phyloP scores from a whole-genome alignment of 1,284 basidiomycete species.

The Peniophora sp. region DNA sequence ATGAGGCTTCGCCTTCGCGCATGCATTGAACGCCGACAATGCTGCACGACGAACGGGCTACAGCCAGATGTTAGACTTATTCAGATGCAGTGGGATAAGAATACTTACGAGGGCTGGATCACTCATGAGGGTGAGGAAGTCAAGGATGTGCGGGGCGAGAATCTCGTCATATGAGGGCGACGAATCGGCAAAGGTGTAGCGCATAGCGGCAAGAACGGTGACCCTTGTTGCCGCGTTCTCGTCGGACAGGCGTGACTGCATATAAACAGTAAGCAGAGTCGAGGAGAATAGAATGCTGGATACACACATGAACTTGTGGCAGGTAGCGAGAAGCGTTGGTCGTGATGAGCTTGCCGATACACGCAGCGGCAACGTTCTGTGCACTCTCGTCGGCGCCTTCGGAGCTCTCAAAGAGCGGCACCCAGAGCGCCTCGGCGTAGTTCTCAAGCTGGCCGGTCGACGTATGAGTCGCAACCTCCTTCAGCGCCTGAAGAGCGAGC shows the following conservation, averaged over 20 bases:
- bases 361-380: constrained; percentile 92
- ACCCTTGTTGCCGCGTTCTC: constrained; percentile 70
- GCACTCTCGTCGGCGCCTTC: constrained; percentile 84
- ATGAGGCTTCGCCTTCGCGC: constrained; percentile 89
- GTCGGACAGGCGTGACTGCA: constrained; percentile 60
- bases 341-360: constrained; percentile 90
- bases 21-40: constrained; percentile 86
- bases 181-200: constrained; percentile 92
- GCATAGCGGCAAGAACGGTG: constrained; percentile 88
- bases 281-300: neutral
- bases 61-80: constrained; percentile 1
- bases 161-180: constrained; percentile 82
- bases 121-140: constrained; percentile 84
- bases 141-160: constrained; percentile 78
- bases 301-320: constrained; percentile 83
- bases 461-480: constrained; percentile 93
- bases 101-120: constrained; percentile 75
- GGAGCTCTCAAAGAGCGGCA: constrained; percentile 81
- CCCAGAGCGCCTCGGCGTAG: constrained; percentile 86
- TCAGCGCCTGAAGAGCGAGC: constrained; percentile 84
- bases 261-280: neutral
- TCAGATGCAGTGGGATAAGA: constrained; percentile 1
- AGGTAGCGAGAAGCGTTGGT: constrained; percentile 86
- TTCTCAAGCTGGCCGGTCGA: constrained; percentile 75
- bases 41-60: constrained; percentile 85